Base-by-base conservation (phyloP, 2,329 filamentous ascomycete species). In the Penicillium verrucosum region DNA sequence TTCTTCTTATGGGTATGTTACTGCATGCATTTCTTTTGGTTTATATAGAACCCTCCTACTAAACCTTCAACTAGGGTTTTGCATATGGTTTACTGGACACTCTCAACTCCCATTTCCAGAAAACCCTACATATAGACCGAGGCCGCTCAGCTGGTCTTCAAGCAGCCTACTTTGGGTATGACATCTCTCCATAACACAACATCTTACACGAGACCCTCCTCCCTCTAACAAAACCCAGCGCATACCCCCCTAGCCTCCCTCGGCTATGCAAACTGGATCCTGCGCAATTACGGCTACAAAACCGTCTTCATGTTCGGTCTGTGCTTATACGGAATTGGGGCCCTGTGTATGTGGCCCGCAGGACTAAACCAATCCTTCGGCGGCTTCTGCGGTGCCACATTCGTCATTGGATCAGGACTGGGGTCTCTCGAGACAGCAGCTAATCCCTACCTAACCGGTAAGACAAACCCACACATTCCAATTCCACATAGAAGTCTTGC, bases 311-410 rank as follows among this genome's bases (percentile, higher is more conserved):
- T 94, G 58, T 80, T 87, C 29, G 90, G 89, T 37, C 79, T 92
- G 7, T 79, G 75, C 56, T 80, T 91, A 43, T 90, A 90, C 71
- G 85, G 87, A 1, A 79, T 85, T 5, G 88, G 88, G 1, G 90
- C 89, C 36, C 84, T 93, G 61, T 90, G 92, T 75, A 92, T 93
- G 75, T 94, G 89, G 90, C 90, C 90, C 0, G 88, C 87, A 1
- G 88, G 87, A 8, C 84, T 92, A 10, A 82, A 90, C 57, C 81
- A 82, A 43, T 89, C 85, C 16, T 92, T 92, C 67, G 84, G 81
- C 27, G 89, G 89, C 9, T 92, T 92, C 75, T 90, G 88, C 65
- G 83, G 82, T 36, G 82, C 74, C 50, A 80, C 89, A 64, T 90
- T 92, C 72, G 82, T 92, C 60, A 87, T 91, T 57, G 89, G 88